phyloP scores from a whole-genome alignment of 345 rosid genomes.

The Raphanus sativus region DNA sequence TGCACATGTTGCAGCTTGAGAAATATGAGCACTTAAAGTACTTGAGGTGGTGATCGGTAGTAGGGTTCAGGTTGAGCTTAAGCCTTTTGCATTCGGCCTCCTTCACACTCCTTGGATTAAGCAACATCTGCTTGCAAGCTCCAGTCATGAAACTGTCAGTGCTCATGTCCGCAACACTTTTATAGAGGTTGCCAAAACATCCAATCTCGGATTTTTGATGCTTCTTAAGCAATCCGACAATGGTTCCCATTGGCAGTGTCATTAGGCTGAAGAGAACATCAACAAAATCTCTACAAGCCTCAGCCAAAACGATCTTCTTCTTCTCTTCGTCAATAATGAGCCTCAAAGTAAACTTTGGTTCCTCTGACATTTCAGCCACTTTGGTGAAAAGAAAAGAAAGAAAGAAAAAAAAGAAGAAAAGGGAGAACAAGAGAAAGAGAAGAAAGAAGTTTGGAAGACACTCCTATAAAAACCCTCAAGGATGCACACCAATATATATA shows the following conservation, averaged over 20 bases:
- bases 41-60: not conserved
- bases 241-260: not conserved
- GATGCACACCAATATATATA: not conserved
- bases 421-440: not conserved
- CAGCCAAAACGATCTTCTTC: not conserved
- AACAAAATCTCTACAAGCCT: not conserved
- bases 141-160: not conserved
- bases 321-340: conserved; percentile 5
- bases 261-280: not conserved
- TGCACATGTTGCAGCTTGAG: not conserved
- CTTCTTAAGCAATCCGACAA: not conserved
- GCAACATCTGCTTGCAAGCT: conserved; percentile 10
- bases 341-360: conserved; percentile 14
- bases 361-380: conserved; percentile 8
- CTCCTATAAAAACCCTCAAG: no score
- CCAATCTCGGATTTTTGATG: conserved; percentile 12
- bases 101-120: conserved; percentile 16
- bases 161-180: conserved; percentile 3
- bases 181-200: conserved; percentile 20
- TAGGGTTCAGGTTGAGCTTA: conserved; percentile 21
- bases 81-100: conserved; percentile 5
- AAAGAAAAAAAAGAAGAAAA: not conserved
- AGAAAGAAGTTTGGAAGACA: not conserved
- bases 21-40: not conserved
- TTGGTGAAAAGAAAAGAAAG: not conserved